phyloP scores from a whole-genome alignment of 768 basidiomycete genomes.

The Lentinus brumalis region DNA sequence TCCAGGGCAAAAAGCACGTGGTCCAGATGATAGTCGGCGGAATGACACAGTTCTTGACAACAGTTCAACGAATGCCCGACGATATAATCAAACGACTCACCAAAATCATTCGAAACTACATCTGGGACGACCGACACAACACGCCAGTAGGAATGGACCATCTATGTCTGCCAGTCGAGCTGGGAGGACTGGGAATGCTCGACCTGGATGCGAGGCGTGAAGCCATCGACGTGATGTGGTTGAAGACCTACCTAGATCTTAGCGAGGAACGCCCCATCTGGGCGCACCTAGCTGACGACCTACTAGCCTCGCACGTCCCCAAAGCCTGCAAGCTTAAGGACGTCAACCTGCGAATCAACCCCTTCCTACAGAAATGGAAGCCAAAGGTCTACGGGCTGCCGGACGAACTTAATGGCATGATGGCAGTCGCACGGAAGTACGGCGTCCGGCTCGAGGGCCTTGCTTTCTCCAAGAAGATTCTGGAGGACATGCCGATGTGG shows the following conservation, averaged over 20 bases:
- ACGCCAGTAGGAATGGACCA: not conserved
- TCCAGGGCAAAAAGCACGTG: slow-evolving; percentile 13
- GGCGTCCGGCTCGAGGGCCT: no score
- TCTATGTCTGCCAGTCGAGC: not conserved
- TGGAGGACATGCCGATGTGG: no score
- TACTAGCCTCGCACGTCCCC: not conserved
- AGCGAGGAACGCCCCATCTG: not conserved
- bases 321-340: not conserved
- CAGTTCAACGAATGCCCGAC: slow-evolving; percentile 28
- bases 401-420: no score
- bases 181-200: slow-evolving; percentile 4
- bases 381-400: not conserved
- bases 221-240: slow-evolving; percentile 19
- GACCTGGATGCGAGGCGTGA: slow-evolving; percentile 15
- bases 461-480: no score
- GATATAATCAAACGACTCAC: not conserved
- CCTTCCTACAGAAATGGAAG: slow-evolving; percentile 11
- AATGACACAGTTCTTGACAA: slow-evolving; percentile 28
- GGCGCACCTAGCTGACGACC: slow-evolving; percentile 16
- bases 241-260: slow-evolving; percentile 6
- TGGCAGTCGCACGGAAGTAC: no score
- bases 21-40: slow-evolving; percentile 23
- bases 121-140: slow-evolving; percentile 6
- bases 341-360: not conserved
- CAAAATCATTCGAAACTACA: not conserved